Base-by-base conservation (phyloP, 164 flowering plant species). In the Dillenia suffruticosa region DNA sequence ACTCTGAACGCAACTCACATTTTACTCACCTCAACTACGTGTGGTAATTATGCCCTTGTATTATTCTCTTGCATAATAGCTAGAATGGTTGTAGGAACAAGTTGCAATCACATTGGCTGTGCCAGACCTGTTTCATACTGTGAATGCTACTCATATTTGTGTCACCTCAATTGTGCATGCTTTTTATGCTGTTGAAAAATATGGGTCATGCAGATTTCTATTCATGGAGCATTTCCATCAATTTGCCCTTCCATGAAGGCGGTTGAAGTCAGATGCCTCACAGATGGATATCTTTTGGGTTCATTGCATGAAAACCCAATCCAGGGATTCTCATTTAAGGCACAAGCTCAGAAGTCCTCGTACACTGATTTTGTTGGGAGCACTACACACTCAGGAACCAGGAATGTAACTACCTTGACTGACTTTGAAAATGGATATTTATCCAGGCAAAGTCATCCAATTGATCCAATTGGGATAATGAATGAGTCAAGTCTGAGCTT, bases 131-230 rank as follows among this genome's bases (percentile, higher is more conserved):
- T 32, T 32, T 32, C 7, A 32, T 32, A 32, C 40, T 32, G 40
- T 32, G 40, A 22, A 57, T 14, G 22, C 48, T 44, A 22, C 24
- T 50, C 9, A 10, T 24, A 13, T 60, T 17, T 56, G 13, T 26
- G 10, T 66, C 56, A 10, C 3, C 10, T 46, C 8, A 9, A 17
- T 50, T 50, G 7, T 51, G 12, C 45, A 67, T 62, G 52, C 54
- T 40, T 56, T 46, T 57, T 17, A 22, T 59, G 26, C 55, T 19
- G 26, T 55, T 12, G 63, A 59, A 59, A 51, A 59, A 44, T 54
- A 43, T 66, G 67, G 17, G 44, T 55, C 26, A 44, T 74, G 79
- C 87, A 91, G 96, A 61, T 80, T 54, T 63, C 75, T 44, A 49
- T 75, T 10, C 64, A 68, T 63, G 78, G 75, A 54, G 82, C 82